phyloP scores from a whole-genome alignment of 257 asterid genomes.

The Plantago elongata region DNA sequence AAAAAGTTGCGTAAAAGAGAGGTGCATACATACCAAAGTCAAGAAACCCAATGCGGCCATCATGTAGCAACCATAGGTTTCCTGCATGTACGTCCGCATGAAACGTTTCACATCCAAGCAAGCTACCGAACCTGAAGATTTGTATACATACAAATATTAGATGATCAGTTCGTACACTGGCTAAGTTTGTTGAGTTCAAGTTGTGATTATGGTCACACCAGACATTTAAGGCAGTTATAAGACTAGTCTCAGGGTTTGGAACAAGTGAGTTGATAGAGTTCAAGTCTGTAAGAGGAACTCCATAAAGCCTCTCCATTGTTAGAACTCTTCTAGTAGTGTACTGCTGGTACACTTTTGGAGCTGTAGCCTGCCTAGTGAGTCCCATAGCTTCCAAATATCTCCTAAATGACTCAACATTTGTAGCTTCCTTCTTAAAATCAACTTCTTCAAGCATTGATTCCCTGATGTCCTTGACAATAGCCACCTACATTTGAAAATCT shows the following conservation, averaged over 20 bases:
- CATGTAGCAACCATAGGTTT: slow-evolving; percentile 86
- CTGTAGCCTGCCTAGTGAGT: slow-evolving; percentile 81
- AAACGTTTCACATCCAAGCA: slow-evolving; percentile 87
- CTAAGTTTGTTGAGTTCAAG: slow-evolving; percentile 14
- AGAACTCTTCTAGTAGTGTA: slow-evolving; percentile 65
- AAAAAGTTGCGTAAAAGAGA: slow-evolving; percentile 2
- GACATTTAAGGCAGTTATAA: slow-evolving; percentile 93
- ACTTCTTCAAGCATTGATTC: slow-evolving; percentile 99
- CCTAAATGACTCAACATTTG: slow-evolving; percentile 79
- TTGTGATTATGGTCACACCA: slow-evolving; percentile 47
- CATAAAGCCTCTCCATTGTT: slow-evolving; percentile 96
- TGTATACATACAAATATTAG: background rate
- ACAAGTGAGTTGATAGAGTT: slow-evolving; percentile 83
- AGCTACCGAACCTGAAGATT: slow-evolving; percentile 83
- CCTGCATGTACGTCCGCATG: slow-evolving; percentile 99
- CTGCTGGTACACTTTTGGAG: slow-evolving; percentile 80
- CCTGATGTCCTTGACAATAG: slow-evolving; percentile 91
- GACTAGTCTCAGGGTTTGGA: slow-evolving; percentile 78
- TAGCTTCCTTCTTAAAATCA: slow-evolving; percentile 89
- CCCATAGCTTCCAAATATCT: slow-evolving; percentile 88
- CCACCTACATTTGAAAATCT: slow-evolving; percentile 51
- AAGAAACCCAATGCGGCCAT: slow-evolving; percentile 98
- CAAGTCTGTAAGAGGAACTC: slow-evolving; percentile 95
- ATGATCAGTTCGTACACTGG: slow-evolving; percentile 7
- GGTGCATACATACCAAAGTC: slow-evolving; percentile 62